Evolutionary conservation across 306 rosid species (phyloP).

Genomic region (Acacia melanoxylon): DNA sequence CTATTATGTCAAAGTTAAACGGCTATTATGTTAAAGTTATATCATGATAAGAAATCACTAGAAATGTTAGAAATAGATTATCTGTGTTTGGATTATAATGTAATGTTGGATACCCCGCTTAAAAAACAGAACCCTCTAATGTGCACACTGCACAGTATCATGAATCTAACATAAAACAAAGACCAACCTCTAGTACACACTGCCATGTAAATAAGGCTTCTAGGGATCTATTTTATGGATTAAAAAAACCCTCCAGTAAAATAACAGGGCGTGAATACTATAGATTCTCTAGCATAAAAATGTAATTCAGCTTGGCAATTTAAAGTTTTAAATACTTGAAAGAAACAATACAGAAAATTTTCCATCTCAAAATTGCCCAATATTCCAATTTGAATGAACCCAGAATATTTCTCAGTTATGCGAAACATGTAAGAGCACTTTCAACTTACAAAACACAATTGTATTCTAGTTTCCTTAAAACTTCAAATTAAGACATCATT

Average conservation of each 20-base stretch:
- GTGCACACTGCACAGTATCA: neutral
- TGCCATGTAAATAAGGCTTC: neutral
- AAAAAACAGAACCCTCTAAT: neutral
- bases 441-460: neutral
- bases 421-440: neutral
- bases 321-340: neutral
- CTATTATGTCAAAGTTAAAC: too few species aligned
- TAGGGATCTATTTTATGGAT: neutral
- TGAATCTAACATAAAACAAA: neutral
- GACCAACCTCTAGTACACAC: neutral
- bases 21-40: too few species aligned
- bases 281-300: neutral
- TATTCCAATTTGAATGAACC: neutral
- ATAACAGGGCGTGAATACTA: neutral
- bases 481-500: neutral
- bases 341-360: neutral
- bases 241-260: neutral
- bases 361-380: neutral
- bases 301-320: neutral
- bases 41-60: neutral
- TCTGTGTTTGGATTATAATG: neutral
- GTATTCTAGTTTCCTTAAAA: neutral
- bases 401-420: neutral
- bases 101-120: neutral
- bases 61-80: neutral